A percentile compares a stretch with the other conserved stretches of the same genome.
phyloP scores from a whole-genome alignment of 2,329 filamentous ascomycete species.

The Trichoderma guizhouense region DNA sequence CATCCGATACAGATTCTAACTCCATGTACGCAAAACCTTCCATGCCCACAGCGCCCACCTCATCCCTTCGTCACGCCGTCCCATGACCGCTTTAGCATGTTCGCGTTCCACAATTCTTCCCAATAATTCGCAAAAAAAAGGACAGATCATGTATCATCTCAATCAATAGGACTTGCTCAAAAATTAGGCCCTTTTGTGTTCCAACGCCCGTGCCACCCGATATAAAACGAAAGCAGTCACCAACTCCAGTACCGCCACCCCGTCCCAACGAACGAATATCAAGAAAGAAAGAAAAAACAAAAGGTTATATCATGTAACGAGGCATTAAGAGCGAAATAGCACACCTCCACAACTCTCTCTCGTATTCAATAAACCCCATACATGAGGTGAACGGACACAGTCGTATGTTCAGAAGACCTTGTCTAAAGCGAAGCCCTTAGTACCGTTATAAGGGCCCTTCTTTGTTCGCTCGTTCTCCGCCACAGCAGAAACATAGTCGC shows the following conservation, averaged over 20 bases:
- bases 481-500: neutral
- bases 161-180: neutral
- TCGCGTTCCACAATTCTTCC: constrained; percentile 1
- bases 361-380: neutral
- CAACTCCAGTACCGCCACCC: constrained; percentile 1
- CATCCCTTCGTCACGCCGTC: constrained; percentile 15
- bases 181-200: constrained; percentile 14
- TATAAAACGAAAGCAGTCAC: constrained; percentile 13
- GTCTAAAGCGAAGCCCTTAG: neutral
- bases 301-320: neutral
- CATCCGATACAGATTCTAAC: constrained; percentile 16
- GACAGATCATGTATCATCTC: constrained; percentile 18
- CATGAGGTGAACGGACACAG: neutral
- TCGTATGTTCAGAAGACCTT: neutral
- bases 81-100: neutral
- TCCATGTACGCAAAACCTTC: constrained; percentile 12
- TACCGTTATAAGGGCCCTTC: neutral
- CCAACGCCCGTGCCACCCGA: constrained; percentile 13
- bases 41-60: constrained; percentile 2
- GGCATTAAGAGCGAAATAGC: neutral
- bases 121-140: constrained; percentile 10
- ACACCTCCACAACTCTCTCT: neutral
- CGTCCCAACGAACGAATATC: neutral
- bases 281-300: neutral
- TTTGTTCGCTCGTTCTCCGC: neutral